Percentiles rank a stretch among this genome's conserved stretches.
phyloP scores from a whole-genome alignment of 306 rosid genomes.

The Prinsepia uniflora region DNA sequence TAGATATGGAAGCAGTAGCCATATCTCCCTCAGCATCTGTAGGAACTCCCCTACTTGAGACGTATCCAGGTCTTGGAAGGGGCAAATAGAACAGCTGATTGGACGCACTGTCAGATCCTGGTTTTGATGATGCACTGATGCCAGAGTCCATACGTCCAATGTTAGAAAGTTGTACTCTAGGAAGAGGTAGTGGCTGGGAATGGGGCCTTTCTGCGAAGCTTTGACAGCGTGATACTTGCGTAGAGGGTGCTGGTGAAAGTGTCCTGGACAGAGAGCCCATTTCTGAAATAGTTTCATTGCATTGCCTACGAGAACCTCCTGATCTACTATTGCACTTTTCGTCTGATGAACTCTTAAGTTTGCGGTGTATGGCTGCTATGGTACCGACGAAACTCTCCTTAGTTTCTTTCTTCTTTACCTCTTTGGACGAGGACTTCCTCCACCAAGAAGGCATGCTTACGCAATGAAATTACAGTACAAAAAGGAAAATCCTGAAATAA shows the following conservation, averaged over 20 bases:
- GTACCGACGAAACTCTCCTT: slow-evolving; percentile 72
- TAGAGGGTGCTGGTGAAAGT: slow-evolving; percentile 76
- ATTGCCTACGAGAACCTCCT: slow-evolving; percentile 53
- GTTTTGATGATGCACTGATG: slow-evolving; percentile 50
- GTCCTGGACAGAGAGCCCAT: slow-evolving; percentile 63
- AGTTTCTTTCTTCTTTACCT: slow-evolving; percentile 62
- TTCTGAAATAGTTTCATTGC: slow-evolving; percentile 74
- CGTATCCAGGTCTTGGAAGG: slow-evolving; percentile 63
- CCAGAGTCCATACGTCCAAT: slow-evolving; percentile 63
- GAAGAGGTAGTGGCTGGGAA: slow-evolving; percentile 96
- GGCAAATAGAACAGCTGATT: slow-evolving; percentile 57
- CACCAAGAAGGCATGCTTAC: slow-evolving; percentile 80
- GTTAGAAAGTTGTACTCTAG: slow-evolving; percentile 51
- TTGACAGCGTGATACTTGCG: slow-evolving; percentile 79
- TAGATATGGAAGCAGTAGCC: slow-evolving; percentile 56
- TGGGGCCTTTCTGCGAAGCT: slow-evolving; percentile 83
- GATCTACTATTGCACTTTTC: slow-evolving; percentile 55
- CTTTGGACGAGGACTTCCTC: slow-evolving; percentile 82
- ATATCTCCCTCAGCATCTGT: slow-evolving; percentile 68
- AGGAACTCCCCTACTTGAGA: slow-evolving; percentile 43
- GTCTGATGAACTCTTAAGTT: slow-evolving; percentile 60
- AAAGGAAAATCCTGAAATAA: slow-evolving; percentile 14
- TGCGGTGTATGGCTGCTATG: slow-evolving; percentile 62
- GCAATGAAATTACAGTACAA: slow-evolving; percentile 18
- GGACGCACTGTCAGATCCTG: slow-evolving; percentile 47